Evolutionary conservation across 257 asterid species (phyloP), one percentile per base, ranked within the genome.

Genomic region (Salvia splendens): DNA sequence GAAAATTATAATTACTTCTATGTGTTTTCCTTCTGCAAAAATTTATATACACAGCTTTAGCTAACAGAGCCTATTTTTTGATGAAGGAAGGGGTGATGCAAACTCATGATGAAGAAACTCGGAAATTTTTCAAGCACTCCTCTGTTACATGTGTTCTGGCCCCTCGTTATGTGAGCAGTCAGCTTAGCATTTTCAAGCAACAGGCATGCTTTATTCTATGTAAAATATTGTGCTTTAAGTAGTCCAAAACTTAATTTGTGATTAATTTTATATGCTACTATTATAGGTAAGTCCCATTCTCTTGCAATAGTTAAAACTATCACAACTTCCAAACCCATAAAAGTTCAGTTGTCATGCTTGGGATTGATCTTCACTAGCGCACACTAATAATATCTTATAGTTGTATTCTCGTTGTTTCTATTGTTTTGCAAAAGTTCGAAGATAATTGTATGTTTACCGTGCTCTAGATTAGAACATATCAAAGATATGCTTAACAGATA

Each of bases 141-240:
- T 87, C 98, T 12, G 97, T 93, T 45, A 82, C 84, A 10, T 93
- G 98, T 70, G 92, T 87, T 74, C 79, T 93, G 78, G 62, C 98
- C 73, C 98, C 98, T 61, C 95, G 98, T 65, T 93, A 93, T 38
- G 96, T 86, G 12, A 93, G 98, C 86, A 90, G 87, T 81, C 90
- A 90, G 89, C 97, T 93, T 63, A 93, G 98, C 98, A 80, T 87
- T 85, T 85, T 93, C 91, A 93, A 86, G 85, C 97, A 93, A 78
- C 96, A 93, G 94, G 98, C 86, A 86, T 61, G 95, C 82, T 78
- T 82, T 74, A 14, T 67, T 68, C 80, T 70, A 15, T 36, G 73
- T 65, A 73, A 64, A 17, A 65, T 8, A 52, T 73, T 70, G 20
- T 52, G 36, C 63, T 68, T 43, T 41, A 7, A 45, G 54, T 48